Evolutionary conservation across 2,329 filamentous ascomycete genomes (phyloP).

Genomic region (Penicillium sp.): DNA sequence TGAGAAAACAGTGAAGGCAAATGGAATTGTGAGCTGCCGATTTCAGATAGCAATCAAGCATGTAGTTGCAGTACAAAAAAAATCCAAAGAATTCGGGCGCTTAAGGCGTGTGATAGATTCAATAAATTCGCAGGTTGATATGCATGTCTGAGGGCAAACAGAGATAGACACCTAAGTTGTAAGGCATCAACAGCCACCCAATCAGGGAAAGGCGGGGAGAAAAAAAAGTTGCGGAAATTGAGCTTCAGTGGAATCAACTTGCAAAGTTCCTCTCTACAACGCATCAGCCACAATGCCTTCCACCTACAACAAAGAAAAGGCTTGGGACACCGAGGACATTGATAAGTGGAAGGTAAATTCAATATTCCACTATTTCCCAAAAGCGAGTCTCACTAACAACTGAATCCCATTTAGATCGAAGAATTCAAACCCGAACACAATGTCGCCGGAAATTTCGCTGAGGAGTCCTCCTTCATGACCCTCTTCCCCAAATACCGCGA

Average conservation of each 20-base stretch:
- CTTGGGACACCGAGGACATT: slow-evolving; percentile 95
- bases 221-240: slow-evolving; percentile 30
- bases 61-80: background rate
- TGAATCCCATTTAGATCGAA: slow-evolving; percentile 59
- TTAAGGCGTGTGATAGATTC: background rate
- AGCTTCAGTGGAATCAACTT: slow-evolving; percentile 16
- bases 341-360: slow-evolving; percentile 85
- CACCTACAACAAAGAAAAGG: slow-evolving; percentile 84
- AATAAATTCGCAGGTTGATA: background rate
- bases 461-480: slow-evolving; percentile 83
- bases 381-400: slow-evolving; percentile 4
- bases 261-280: slow-evolving; percentile 5
- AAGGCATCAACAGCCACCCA: slow-evolving; percentile 4
- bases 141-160: background rate
- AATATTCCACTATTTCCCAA: background rate
- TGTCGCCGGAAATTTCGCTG: slow-evolving; percentile 76
- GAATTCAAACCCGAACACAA: slow-evolving; percentile 86
- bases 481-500: slow-evolving; percentile 97
- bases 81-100: background rate
- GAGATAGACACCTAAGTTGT: background rate
- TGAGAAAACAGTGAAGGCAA: background rate
- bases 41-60: background rate
- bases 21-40: background rate
- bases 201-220: slow-evolving; percentile 23
- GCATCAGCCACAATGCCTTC: slow-evolving; percentile 67